Base-by-base conservation (phyloP, 2,329 filamentous ascomycete species). In the Aureobasidium sp. region DNA sequence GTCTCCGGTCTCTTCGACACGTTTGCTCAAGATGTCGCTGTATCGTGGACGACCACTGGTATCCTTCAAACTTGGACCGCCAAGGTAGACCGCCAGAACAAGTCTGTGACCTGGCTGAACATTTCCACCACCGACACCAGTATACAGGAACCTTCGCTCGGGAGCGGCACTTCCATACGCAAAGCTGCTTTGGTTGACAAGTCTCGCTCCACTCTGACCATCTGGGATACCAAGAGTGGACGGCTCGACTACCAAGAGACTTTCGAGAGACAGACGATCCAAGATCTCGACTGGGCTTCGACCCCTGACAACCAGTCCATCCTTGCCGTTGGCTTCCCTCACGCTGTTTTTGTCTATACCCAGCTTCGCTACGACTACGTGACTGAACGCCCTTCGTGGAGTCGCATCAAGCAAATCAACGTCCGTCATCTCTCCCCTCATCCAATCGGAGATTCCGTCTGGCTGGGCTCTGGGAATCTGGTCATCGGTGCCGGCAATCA, bases 361-460 rank as follows among this genome's bases (percentile, higher is more conserved):
- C 91, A 97, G 71, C 86, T 96, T 77, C 88, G 92, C 14, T 97
- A 94, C 70, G 91, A 96, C 73, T 96, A 96, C 71, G 80, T 96
- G 20, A 91, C 92, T 69, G 87, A 90, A 64, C 88, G 89, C 0
- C 89, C 91, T n/a, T 90, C 91, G 0, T 97, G 92, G 92, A 88
- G 90, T 0, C 82, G 88, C 27, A 88, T 97, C 63, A 82, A 89
- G 49, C 89, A 96, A 71, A 90, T 97, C 62, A 86, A 82, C 68
- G 92, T 91, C 63, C 83, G 88, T 65, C 87, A 92, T 63, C 79
- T 91, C 41, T 58, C 49, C 11, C 90, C 91, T 31, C 90, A 96
- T 72, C 89, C 91, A 0, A 96, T 97, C 56, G 92, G 91, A 2
- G 92, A 97, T 72, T 95, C 91, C 0, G 90, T 90, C 17, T 99